phyloP scores from a whole-genome alignment of 2,329 filamentous ascomycete genomes.

The Paramyrothecium sp. region DNA sequence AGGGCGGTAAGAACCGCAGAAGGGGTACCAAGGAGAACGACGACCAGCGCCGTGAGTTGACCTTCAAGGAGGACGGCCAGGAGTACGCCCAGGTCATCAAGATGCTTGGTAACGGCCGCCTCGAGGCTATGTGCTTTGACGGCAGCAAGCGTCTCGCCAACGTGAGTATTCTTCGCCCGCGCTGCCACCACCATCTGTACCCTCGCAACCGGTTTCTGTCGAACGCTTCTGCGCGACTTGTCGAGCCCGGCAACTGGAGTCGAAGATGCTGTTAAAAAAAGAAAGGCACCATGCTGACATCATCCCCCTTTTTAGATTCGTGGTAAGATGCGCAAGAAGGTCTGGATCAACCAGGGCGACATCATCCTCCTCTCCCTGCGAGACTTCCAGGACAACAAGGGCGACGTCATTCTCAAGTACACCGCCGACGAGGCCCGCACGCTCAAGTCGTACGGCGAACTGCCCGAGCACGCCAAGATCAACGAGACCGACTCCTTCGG shows the following conservation, averaged over 20 bases:
- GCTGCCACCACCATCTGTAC: background rate
- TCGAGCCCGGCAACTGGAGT: background rate
- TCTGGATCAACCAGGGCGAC: slow-evolving; percentile 99
- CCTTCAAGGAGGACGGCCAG: slow-evolving; percentile 98
- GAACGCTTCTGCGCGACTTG: background rate
- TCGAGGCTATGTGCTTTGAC: slow-evolving; percentile 94
- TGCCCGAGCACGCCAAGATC: slow-evolving; percentile 98
- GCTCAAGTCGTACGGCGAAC: slow-evolving; percentile 94
- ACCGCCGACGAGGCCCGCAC: slow-evolving; percentile 91
- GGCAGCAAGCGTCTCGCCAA: slow-evolving; percentile 53
- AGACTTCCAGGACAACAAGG: slow-evolving; percentile 94
- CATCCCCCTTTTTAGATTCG: slow-evolving; percentile 43
- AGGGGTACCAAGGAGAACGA: slow-evolving; percentile 99
- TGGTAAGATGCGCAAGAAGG: slow-evolving; percentile 98
- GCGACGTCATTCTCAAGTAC: slow-evolving; percentile 97
- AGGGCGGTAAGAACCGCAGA: slow-evolving; percentile 98
- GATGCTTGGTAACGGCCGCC: slow-evolving; percentile 93
- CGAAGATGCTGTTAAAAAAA: background rate
- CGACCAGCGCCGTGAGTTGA: slow-evolving; percentile 97
- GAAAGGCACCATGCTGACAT: background rate
- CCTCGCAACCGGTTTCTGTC: too few species aligned
- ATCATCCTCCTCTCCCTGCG: slow-evolving; percentile 86
- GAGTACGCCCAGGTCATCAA: slow-evolving; percentile 61
- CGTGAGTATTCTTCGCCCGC: slow-evolving; percentile 23
- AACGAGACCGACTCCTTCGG: slow-evolving; percentile 98